Conservation (phyloP, 2,329 filamentous ascomycete species). For the Colletotrichum sp. region DNA sequence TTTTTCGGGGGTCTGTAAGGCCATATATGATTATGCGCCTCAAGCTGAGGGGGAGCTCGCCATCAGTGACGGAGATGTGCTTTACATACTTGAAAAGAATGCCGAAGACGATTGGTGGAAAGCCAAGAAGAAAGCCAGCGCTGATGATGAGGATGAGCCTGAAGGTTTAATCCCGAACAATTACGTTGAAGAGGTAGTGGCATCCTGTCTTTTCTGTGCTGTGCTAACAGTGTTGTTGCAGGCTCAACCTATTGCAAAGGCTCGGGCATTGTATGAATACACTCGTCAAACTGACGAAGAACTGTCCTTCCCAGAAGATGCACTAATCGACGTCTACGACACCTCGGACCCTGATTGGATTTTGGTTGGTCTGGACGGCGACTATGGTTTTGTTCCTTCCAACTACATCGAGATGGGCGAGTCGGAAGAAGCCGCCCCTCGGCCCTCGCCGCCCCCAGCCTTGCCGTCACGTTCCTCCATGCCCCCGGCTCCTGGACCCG, state of each 20-base stretch:
- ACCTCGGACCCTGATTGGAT: constrained; percentile 96
- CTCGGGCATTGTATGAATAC: constrained; percentile 97
- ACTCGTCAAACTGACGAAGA: constrained; percentile 97
- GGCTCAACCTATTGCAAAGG: constrained; percentile 65
- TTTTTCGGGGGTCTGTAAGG: constrained; percentile 89
- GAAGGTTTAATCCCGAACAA: constrained; percentile 91
- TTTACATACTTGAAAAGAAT: constrained; percentile 88
- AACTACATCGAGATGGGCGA: constrained; percentile 88
- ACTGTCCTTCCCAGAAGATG: constrained; percentile 92
- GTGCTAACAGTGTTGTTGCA: constrained; percentile 30
- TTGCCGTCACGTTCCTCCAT: constrained; percentile 26
- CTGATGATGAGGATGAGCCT: constrained; percentile 88
- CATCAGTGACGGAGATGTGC: constrained; percentile 83
- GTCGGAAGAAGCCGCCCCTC: constrained; percentile 39
- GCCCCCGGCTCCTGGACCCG: not conserved
- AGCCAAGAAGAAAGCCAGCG: constrained; percentile 86
- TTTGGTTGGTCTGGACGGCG: constrained; percentile 80
- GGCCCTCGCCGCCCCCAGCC: constrained; percentile 37
- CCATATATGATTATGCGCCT: constrained; percentile 90
- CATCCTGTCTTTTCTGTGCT: not conserved
- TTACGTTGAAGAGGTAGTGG: constrained; percentile 84
- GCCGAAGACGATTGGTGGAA: constrained; percentile 89
- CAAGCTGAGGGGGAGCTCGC: constrained; percentile 86
- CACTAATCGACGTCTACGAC: constrained; percentile 84
- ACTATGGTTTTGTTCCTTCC: constrained; percentile 92